Percentiles rank a stretch among this genome's conserved stretches.
Conservation (phyloP, 2,329 filamentous ascomycete genomes). For the Thermothelomyces thermophilus region DNA sequence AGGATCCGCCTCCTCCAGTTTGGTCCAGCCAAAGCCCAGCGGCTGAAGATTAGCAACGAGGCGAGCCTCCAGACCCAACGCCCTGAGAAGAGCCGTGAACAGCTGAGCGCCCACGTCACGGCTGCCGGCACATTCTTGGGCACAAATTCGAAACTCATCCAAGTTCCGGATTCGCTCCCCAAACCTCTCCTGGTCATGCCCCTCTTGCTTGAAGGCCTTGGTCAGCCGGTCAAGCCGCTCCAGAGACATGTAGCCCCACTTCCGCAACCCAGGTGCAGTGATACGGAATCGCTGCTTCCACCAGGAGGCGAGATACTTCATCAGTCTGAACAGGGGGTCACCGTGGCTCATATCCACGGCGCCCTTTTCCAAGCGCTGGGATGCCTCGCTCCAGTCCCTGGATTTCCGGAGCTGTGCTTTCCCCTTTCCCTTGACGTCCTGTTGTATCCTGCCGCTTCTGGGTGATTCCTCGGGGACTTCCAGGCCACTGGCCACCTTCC, state of each 20-base stretch:
- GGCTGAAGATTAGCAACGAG: slow-evolving; percentile 82
- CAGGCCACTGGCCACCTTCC: slow-evolving; percentile 62
- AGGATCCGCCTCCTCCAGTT: slow-evolving; percentile 66
- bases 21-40: slow-evolving; percentile 84
- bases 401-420: slow-evolving; percentile 33
- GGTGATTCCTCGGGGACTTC: slow-evolving; percentile 35
- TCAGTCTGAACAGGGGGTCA: slow-evolving; percentile 70
- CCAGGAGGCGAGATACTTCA: slow-evolving; percentile 71
- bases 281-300: slow-evolving; percentile 82
- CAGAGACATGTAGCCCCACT: slow-evolving; percentile 81
- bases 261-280: slow-evolving; percentile 74
- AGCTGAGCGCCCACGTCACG: slow-evolving; percentile 83
- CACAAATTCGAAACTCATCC: slow-evolving; percentile 61
- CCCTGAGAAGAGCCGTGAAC: slow-evolving; percentile 78
- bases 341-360: slow-evolving; percentile 72
- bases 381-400: slow-evolving; percentile 66
- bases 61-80: slow-evolving; percentile 72
- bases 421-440: slow-evolving; percentile 17
- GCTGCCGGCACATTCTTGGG: slow-evolving; percentile 68
- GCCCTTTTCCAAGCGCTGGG: slow-evolving; percentile 62
- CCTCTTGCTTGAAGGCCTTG: slow-evolving; percentile 59
- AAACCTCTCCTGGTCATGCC: slow-evolving; percentile 56
- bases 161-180: slow-evolving; percentile 69
- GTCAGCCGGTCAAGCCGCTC: slow-evolving; percentile 67
- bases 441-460: slow-evolving; percentile 19